Evolutionary conservation across 164 flowering plant genomes (phyloP), one percentile per base, ranked within the genome.

Genomic region (Sextonia rubra): DNA sequence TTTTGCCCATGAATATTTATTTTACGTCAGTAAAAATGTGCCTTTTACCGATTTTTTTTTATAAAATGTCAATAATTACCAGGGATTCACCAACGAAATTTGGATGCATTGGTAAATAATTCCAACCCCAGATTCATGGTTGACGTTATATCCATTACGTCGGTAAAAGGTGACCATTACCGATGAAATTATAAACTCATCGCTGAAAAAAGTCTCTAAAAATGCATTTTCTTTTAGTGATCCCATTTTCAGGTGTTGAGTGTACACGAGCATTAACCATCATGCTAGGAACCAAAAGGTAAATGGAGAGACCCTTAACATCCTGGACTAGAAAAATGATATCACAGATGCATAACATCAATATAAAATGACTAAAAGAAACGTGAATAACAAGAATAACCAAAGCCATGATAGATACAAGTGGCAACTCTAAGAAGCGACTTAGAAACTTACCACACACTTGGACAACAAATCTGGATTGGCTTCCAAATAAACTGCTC

Each of bases 221-320:
- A n/a, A n/a, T n/a, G n/a, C n/a, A n/a, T n/a, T n/a, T n/a, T n/a
- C n/a, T n/a, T n/a, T n/a, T n/a, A n/a, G n/a, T n/a, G n/a, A 93
- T 76, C 70, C 99, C 99, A 86, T 96, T 96, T 63, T n/a, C n/a
- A n/a, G n/a, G n/a, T 47, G 85, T 83, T 68, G 98, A 82, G 68
- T 79, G 82, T 30, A 91, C 93, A 74, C 86, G 87, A 32, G 93
- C 95, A 81, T 82, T 89, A 80, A 96, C 94, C 99, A 93, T 81
- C 99, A 91, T 93, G 73, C 99, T 98, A 64, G 99, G 99, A 77
- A 90, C 79, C n/a, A 96, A 90, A 77, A 89, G 87, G 87, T 91
- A 93, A 52, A 96, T 81, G 63, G 99, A 90, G 32, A 96, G 84
- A 60, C 98, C 99, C 81, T 90, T 93, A 66, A 87, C 79, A 77